phyloP scores from a whole-genome alignment of 2,329 filamentous ascomycete genomes.

The Aspergillus candidus region DNA sequence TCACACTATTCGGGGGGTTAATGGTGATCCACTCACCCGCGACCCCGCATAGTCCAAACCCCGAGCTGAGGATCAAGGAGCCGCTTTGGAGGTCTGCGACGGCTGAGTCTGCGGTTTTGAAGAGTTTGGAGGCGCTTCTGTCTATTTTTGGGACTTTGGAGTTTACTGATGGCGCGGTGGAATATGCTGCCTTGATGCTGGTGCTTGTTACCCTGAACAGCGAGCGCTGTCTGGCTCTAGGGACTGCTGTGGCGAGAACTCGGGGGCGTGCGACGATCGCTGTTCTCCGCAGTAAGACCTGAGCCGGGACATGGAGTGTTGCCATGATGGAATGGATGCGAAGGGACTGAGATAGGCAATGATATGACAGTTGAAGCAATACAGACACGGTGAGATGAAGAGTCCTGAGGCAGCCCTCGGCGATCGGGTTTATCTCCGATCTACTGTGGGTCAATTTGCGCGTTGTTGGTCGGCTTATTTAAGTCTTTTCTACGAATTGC shows the following conservation, averaged over 20 bases:
- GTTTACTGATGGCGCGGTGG: conserved; percentile 13
- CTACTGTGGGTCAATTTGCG: too few relatives aligned
- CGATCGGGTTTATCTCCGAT: too few relatives aligned
- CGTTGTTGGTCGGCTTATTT: too few relatives aligned
- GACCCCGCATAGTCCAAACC: conserved; percentile 77
- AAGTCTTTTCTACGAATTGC: too few relatives aligned
- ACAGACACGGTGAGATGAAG: conserved; percentile 2
- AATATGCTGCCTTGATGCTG: conserved; percentile 12
- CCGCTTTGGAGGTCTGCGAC: conserved; percentile 65
- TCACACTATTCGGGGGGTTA: not conserved
- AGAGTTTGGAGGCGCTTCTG: conserved; percentile 32
- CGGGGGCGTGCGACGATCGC: conserved; percentile 17
- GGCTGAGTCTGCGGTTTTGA: conserved; percentile 55
- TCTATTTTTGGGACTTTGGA: conserved; percentile 22
- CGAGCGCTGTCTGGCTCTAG: conserved; percentile 9
- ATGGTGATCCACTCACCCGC: conserved; percentile 44
- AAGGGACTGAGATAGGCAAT: too few relatives aligned
- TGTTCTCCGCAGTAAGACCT: conserved; percentile 21
- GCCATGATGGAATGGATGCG: conserved; percentile 15
- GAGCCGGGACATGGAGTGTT: conserved; percentile 18
- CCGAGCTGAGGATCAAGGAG: conserved; percentile 66
- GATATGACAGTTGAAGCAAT: not conserved
- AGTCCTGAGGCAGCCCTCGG: too few relatives aligned
- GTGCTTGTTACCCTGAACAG: conserved; percentile 4
- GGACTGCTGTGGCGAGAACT: conserved; percentile 16